Conservation (phyloP, 2,329 filamentous ascomycete genomes). For the Fusarium sp. region DNA sequence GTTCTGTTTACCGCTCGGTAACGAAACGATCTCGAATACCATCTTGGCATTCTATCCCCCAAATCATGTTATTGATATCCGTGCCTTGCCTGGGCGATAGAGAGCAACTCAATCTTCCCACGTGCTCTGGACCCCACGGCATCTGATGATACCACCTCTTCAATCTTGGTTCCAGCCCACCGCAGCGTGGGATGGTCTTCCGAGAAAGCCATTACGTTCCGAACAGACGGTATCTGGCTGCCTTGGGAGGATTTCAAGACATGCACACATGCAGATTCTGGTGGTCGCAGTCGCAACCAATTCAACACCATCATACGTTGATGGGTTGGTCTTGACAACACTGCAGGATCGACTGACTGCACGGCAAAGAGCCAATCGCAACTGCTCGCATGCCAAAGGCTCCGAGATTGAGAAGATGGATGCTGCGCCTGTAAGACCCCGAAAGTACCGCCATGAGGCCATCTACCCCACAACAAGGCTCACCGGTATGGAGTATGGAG, state of each 20-base stretch:
- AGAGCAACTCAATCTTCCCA: constrained; percentile 17
- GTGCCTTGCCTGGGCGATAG: constrained; percentile 17
- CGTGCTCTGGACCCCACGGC: constrained; percentile 41
- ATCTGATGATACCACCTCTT: constrained; percentile 31
- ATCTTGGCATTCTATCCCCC: constrained; percentile 15
- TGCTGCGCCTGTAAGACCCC: constrained; percentile 15
- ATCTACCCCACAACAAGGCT: constrained; percentile 40
- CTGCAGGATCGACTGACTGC: constrained; percentile 13
- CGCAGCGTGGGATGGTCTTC: constrained; percentile 40
- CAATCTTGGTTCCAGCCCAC: too few species aligned
- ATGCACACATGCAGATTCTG: neutral
- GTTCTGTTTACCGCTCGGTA: neutral
- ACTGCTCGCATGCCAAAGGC: constrained; percentile 1
- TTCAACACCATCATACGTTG: constrained; percentile 24
- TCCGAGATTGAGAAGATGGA: neutral
- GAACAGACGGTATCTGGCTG: constrained; percentile 20
- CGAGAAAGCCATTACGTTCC: constrained; percentile 31
- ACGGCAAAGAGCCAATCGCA: constrained; percentile 4
- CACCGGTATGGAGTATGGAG: constrained; percentile 42
- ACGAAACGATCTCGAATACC: neutral
- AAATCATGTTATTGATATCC: constrained; percentile 15
- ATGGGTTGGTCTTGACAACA: neutral
- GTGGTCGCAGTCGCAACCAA: constrained; percentile 3
- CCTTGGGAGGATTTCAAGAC: constrained; percentile 3
- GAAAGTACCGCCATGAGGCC: constrained; percentile 32